These are phyloP conservation scores for Aspergillus oerlinghausenensis DNA, from an alignment of 2,329 filamentous ascomycete genomes.

Conservation along the genomic window DNA sequence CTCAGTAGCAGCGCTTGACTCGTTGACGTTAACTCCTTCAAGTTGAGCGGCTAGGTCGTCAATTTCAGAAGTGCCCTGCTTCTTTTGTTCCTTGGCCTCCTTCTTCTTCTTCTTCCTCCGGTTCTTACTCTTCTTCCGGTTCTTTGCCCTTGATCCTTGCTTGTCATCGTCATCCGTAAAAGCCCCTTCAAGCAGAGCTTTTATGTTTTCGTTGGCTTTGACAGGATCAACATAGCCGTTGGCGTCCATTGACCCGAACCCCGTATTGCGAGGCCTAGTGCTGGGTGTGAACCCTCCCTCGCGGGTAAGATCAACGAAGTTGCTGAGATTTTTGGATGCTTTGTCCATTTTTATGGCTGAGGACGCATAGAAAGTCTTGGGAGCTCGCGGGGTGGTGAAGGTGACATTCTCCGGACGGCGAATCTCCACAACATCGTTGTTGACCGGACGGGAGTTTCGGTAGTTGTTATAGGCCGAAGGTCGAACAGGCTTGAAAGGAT, in stretches of 20 bases:
- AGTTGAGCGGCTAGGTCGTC: slow-evolving; percentile 43
- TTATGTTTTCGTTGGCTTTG: slow-evolving; percentile 50
- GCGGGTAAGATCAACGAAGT: slow-evolving; percentile 48
- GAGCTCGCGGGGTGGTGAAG: slow-evolving; percentile 47
- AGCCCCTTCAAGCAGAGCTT: slow-evolving; percentile 47
- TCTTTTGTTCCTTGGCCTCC: slow-evolving; percentile 14
- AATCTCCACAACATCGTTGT: slow-evolving; percentile 41
- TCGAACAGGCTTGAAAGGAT: slow-evolving; percentile 38
- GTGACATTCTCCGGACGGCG: slow-evolving; percentile 46
- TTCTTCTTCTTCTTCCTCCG: slow-evolving; percentile 6
- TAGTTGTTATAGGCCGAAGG: slow-evolving; percentile 35
- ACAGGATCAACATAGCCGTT: slow-evolving; percentile 47
- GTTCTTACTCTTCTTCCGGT: slow-evolving; percentile 30
- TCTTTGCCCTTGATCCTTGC: slow-evolving; percentile 33
- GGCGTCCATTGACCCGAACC: slow-evolving; percentile 52
- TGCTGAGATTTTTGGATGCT: slow-evolving; percentile 40
- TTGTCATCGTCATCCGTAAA: slow-evolving; percentile 48
- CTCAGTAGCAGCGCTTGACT: slow-evolving; percentile 24
- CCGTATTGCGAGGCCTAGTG: slow-evolving; percentile 40
- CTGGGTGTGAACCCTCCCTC: slow-evolving; percentile 47
- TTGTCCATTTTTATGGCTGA: slow-evolving; percentile 37
- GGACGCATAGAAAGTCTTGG: slow-evolving; percentile 50
- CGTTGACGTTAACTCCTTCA: slow-evolving; percentile 38
- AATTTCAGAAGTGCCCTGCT: slow-evolving; percentile 29
- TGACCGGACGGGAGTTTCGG: slow-evolving; percentile 17